Percentiles rank a stretch among this genome's conserved stretches.
These are phyloP conservation scores for Cytospora leucostoma DNA, from an alignment of 2,329 filamentous ascomycete species.

Conservation along the genomic window DNA sequence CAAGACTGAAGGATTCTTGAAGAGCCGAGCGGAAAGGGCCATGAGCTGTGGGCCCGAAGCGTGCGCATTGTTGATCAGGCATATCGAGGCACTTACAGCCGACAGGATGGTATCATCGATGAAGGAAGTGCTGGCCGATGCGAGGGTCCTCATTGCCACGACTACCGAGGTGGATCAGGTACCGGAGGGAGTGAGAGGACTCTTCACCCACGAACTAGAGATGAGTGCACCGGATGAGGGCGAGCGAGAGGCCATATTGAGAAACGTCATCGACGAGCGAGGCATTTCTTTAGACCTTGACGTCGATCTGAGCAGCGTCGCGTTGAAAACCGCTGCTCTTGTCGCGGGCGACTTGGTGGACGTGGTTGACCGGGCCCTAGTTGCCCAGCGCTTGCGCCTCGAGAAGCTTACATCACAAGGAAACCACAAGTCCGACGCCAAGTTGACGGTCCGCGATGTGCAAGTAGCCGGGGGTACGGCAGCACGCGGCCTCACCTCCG, in stretches of 20 bases:
- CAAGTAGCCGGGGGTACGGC: conserved; percentile 81
- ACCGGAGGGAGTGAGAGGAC: conserved; percentile 81
- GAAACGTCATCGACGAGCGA: conserved; percentile 73
- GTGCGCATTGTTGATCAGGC: conserved; percentile 82
- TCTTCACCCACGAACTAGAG: conserved; percentile 95
- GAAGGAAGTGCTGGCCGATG: conserved; percentile 78
- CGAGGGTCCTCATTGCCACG: conserved; percentile 84
- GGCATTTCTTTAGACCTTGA: conserved; percentile 77
- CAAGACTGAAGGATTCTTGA: conserved; percentile 89
- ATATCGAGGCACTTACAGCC: conserved; percentile 87
- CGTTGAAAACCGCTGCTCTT: conserved; percentile 91
- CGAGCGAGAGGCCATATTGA: conserved; percentile 85
- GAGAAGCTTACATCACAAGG: conserved; percentile 63
- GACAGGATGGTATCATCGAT: conserved; percentile 86
- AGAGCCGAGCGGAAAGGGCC: conserved; percentile 83
- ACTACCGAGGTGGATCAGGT: conserved; percentile 95
- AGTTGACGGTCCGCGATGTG: conserved; percentile 76
- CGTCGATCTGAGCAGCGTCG: conserved; percentile 81
- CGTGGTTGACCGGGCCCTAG: conserved; percentile 85
- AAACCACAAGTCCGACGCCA: conserved; percentile 41
- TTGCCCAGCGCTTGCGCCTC: conserved; percentile 74
- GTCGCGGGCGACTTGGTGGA: conserved; percentile 94
- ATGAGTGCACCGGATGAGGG: conserved; percentile 90
- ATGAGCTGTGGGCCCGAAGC: conserved; percentile 83
- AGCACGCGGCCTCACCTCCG: conserved; percentile 74